These are phyloP conservation scores for Boletus smithii DNA, from an alignment of 1,284 basidiomycete genomes.

Conservation along the genomic window DNA sequence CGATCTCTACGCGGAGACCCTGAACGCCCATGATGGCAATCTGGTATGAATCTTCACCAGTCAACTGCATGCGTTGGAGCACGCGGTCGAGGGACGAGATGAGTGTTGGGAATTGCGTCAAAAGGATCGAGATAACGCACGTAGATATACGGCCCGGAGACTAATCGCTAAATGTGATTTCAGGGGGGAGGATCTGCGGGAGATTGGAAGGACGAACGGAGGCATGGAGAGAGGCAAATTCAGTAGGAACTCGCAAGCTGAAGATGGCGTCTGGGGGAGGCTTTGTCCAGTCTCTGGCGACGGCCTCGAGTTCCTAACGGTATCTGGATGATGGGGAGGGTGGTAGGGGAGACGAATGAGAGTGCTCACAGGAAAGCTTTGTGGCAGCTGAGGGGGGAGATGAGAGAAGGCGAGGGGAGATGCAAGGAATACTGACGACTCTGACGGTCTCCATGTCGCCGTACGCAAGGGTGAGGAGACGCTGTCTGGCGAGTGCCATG, in stretches of 20 bases:
- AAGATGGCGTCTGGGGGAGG: conserved; percentile 73
- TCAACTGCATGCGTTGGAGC: conserved; percentile 47
- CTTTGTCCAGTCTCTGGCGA: conserved; percentile 79
- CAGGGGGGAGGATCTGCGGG: conserved; percentile 5
- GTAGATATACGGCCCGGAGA: conserved; percentile 75
- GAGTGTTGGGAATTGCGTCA: conserved; percentile 16
- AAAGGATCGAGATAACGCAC: conserved; percentile 40
- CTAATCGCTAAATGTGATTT: conserved; percentile 53
- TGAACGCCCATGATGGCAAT: conserved; percentile 76
- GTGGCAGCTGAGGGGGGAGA: conserved; percentile 50
- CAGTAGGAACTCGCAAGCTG: conserved; percentile 72
- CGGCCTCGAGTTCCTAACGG: conserved; percentile 67
- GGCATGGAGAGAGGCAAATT: conserved; percentile 76
- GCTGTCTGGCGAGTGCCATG: conserved; percentile 64
- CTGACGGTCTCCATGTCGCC: conserved; percentile 80
- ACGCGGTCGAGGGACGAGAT: conserved; percentile 21
- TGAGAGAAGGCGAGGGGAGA: conserved; percentile 4
- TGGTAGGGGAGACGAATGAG: neutral
- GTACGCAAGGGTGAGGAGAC: conserved; percentile 75
- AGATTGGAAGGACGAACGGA: conserved; percentile 47
- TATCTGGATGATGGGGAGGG: neutral
- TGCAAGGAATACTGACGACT: conserved; percentile 46
- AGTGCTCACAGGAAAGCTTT: conserved; percentile 50
- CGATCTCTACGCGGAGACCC: conserved; percentile 76
- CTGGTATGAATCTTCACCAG: conserved; percentile 78